Percentiles rank a stretch among this genome's conserved stretches.
These are phyloP conservation scores for Gossypium thurberi DNA, from an alignment of 345 rosid genomes.

Conservation along the genomic window DNA sequence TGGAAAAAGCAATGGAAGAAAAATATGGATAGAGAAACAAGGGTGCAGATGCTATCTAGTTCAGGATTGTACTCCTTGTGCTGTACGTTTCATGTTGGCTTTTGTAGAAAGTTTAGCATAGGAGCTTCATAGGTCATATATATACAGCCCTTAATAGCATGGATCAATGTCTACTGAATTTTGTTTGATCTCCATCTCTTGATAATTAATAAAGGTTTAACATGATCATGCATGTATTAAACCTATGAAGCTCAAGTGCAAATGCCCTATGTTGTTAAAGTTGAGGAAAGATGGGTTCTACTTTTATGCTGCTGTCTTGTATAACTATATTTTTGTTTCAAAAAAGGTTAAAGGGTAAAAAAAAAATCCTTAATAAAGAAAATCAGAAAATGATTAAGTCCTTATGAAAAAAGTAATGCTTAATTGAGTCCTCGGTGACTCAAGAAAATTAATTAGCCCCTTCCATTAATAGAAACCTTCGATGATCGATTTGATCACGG, in stretches of 20 bases:
- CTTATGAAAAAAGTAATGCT: too few relatives aligned
- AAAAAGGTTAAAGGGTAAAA: too few relatives aligned
- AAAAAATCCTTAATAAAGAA: too few relatives aligned
- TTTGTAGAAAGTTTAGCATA: neutral
- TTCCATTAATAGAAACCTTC: too few relatives aligned
- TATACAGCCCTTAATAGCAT: neutral
- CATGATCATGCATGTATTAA: neutral
- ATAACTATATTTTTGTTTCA: too few relatives aligned
- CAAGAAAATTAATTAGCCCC: too few relatives aligned
- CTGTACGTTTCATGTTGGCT: neutral
- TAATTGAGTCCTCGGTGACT: too few relatives aligned
- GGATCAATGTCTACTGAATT: neutral
- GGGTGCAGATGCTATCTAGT: neutral
- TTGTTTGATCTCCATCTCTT: neutral
- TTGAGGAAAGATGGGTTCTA: neutral
- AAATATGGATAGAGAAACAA: neutral
- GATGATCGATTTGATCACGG: too few relatives aligned
- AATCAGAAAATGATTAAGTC: too few relatives aligned
- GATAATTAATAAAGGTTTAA: neutral
- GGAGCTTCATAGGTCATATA: neutral
- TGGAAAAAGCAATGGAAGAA: neutral
- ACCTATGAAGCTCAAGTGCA: neutral
- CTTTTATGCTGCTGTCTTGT: neutral
- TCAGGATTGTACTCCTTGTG: neutral
- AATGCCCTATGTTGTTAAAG: neutral